phyloP scores from a whole-genome alignment of 176 grass and related monocot genomes.

The Zoysia pacifica region DNA sequence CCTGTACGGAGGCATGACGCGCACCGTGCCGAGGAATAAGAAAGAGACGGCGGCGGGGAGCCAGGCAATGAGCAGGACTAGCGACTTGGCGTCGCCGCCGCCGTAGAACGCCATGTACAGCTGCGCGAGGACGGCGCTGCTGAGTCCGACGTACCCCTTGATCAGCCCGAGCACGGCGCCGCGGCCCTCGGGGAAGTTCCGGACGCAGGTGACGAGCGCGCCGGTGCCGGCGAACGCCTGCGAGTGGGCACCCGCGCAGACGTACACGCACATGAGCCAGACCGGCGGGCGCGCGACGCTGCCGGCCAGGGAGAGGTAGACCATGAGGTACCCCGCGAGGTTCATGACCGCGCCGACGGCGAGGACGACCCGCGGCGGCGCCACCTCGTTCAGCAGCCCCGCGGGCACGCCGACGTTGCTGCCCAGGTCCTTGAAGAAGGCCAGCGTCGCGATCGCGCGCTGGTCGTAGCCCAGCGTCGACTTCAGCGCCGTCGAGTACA shows the following conservation, averaged over 20 bases:
- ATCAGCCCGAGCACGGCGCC: conserved; percentile 53
- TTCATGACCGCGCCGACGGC: conserved; percentile 51
- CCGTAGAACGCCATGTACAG: conserved; percentile 64
- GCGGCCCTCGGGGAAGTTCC: conserved; percentile 59
- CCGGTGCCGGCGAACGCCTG: conserved; percentile 43
- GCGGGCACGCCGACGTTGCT: conserved; percentile 45
- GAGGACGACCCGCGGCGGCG: conserved; percentile 48
- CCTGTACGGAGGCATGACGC: neutral
- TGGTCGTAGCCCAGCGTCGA: conserved; percentile 50
- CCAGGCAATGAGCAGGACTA: conserved; percentile 60
- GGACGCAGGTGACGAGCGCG: conserved; percentile 52
- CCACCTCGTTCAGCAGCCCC: conserved; percentile 53
- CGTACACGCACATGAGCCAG: conserved; percentile 49
- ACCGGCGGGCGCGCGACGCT: conserved; percentile 24
- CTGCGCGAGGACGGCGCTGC: conserved; percentile 75
- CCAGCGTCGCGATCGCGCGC: conserved; percentile 40
- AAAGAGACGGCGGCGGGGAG: conserved; percentile 53
- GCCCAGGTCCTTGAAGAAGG: conserved; percentile 64
- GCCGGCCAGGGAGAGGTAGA: conserved; percentile 51
- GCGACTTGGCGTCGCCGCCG: conserved; percentile 31
- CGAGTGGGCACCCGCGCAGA: conserved; percentile 50
- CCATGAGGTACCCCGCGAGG: conserved; percentile 56
- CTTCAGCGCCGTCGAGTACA: conserved; percentile 45
- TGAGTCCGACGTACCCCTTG: conserved; percentile 72
- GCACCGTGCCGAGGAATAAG: conserved; percentile 27